Conservation (phyloP, 371 early-diverging fungal species). For the Gilbertella persicaria region DNA sequence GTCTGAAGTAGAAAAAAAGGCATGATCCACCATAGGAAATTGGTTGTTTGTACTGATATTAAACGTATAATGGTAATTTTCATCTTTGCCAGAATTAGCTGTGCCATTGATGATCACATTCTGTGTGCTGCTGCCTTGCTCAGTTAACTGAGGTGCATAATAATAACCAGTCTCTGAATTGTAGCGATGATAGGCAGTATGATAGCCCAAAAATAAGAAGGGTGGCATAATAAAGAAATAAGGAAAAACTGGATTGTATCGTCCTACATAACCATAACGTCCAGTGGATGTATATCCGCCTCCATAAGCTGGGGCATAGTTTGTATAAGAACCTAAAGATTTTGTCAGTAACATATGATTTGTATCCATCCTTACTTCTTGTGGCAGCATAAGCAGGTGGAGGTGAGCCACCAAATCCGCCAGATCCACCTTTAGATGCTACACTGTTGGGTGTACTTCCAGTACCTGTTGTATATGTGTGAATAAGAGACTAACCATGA, state of each 20-base stretch:
- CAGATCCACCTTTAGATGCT: constrained; percentile 42
- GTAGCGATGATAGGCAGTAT: constrained; percentile 42
- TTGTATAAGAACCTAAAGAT: constrained; percentile 23
- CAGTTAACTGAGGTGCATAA: constrained; percentile 44
- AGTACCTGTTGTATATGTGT: constrained; percentile 4
- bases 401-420: constrained; percentile 24
- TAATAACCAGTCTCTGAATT: constrained; percentile 42
- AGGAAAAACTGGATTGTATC: constrained; percentile 36
- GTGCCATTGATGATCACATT: constrained; percentile 45
- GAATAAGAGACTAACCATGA: neutral
- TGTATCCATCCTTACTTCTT: constrained; percentile 23
- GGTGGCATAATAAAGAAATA: constrained; percentile 46
- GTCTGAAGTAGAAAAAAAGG: constrained; percentile 45
- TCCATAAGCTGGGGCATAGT: constrained; percentile 37
- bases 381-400: constrained; percentile 23
- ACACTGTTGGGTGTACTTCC: constrained; percentile 19
- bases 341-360: neutral
- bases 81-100: constrained; percentile 30
- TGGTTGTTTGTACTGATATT: constrained; percentile 34
- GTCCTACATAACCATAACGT: constrained; percentile 39
- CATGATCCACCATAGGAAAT: constrained; percentile 38
- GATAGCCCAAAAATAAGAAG: constrained; percentile 36
- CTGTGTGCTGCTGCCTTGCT: constrained; percentile 24
- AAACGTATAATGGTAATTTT: constrained; percentile 40
- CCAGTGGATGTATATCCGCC: constrained; percentile 36